Conservation (phyloP, 148 eudicot genomes). For the Nyssa sinensis region DNA sequence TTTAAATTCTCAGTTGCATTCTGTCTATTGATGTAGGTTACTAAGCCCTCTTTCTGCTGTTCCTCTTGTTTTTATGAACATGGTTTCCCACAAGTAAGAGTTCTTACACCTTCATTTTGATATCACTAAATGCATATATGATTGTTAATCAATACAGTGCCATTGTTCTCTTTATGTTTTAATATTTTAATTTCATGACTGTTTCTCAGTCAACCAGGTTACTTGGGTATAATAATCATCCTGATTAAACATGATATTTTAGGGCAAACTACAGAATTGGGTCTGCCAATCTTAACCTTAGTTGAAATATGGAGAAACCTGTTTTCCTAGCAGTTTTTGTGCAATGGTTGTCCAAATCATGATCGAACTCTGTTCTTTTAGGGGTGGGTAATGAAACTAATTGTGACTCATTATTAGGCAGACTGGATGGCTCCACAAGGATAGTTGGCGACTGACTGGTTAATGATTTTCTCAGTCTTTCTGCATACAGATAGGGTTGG, state of each 20-base stretch:
- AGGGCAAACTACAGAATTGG: neutral
- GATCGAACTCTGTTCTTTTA: no score
- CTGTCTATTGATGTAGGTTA: constrained; percentile 37
- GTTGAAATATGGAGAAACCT: no score
- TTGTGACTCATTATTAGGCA: no score
- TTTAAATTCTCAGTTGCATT: neutral
- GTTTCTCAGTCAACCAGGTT: neutral
- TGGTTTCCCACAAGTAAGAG: constrained; percentile 79
- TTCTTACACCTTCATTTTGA: neutral
- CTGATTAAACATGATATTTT: neutral
- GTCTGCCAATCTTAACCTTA: neutral
- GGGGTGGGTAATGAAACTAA: no score
- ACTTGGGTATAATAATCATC: neutral
- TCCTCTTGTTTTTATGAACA: constrained; percentile 66
- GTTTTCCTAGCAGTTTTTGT: no score
- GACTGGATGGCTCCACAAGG: neutral
- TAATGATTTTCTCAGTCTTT: neutral
- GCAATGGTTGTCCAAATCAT: no score
- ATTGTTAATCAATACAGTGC: neutral
- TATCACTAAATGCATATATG: neutral
- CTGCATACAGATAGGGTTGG: neutral
- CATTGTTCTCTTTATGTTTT: neutral
- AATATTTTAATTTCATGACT: neutral
- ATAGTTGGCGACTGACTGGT: neutral
- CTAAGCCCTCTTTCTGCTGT: constrained; percentile 73